These are phyloP conservation scores for Cladophialophora psammophila DNA, from an alignment of 2,329 filamentous ascomycete genomes.

Conservation along the genomic window DNA sequence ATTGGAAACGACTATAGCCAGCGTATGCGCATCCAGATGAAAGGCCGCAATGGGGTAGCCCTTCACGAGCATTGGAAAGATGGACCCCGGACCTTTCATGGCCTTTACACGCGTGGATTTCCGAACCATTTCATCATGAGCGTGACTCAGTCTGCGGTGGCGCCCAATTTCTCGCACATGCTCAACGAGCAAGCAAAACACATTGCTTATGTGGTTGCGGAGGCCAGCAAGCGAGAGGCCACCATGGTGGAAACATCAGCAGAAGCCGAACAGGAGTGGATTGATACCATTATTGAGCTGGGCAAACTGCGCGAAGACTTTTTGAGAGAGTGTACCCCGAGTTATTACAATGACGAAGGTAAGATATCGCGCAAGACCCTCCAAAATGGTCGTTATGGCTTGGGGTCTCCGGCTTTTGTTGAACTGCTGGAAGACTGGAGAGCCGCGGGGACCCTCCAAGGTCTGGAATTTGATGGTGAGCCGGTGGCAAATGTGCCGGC, in stretches of 20 bases:
- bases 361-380: background rate
- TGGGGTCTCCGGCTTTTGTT: conserved; percentile 22
- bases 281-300: conserved; percentile 24
- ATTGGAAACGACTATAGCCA: conserved; percentile 22
- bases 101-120: conserved; percentile 27
- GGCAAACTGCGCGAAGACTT: conserved; percentile 16
- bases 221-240: conserved; percentile 22
- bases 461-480: conserved; percentile 20
- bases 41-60: conserved; percentile 39
- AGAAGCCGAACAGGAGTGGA: conserved; percentile 33
- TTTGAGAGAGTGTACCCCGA: conserved; percentile 30
- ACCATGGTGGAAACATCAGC: conserved; percentile 28
- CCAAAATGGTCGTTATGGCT: conserved; percentile 28
- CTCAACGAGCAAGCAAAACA: conserved; percentile 31
- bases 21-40: conserved; percentile 39
- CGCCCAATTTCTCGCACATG: conserved; percentile 34
- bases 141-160: conserved; percentile 28
- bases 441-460: conserved; percentile 26
- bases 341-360: conserved; percentile 36
- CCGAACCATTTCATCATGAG: conserved; percentile 31
- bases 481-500: no score
- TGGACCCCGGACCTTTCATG: conserved; percentile 30
- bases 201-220: conserved; percentile 31
- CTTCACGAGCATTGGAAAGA: conserved; percentile 42
- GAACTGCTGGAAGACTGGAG: conserved; percentile 32